These are phyloP conservation scores for Ganoderma sinense DNA, from an alignment of 1,284 basidiomycete genomes.

Conservation along the genomic window DNA sequence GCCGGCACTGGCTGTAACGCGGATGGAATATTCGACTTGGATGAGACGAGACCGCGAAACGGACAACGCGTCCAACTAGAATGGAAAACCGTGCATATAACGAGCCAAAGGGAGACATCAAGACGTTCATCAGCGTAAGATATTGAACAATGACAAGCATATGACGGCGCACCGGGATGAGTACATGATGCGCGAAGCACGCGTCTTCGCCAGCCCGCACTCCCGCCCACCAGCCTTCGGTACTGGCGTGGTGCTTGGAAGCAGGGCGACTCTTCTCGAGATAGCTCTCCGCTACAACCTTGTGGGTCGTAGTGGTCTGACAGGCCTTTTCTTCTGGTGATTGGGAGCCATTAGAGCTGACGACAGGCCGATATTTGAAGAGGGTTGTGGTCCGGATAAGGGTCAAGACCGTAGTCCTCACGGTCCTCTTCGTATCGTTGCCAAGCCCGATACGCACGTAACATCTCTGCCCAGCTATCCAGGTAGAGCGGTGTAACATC, in stretches of 20 bases:
- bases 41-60: conserved; percentile 79
- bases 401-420: conserved; percentile 74
- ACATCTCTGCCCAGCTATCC: conserved; percentile 89
- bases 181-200: conserved; percentile 69
- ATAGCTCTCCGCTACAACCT: conserved; percentile 69
- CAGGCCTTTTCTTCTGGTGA: conserved; percentile 59
- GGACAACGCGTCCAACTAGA: conserved; percentile 76
- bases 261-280: conserved; percentile 75
- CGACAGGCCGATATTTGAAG: conserved; percentile 63
- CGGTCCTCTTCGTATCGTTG: conserved; percentile 79
- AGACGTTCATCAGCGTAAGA: conserved; percentile 10
- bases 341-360: conserved; percentile 45
- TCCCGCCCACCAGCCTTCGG: conserved; percentile 90
- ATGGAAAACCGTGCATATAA: neutral
- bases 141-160: neutral
- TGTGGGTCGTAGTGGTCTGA: conserved; percentile 66
- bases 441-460: conserved; percentile 75
- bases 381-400: conserved; percentile 79
- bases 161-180: conserved; percentile 71
- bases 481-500: conserved; percentile 77
- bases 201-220: conserved; percentile 68
- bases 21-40: conserved; percentile 83
- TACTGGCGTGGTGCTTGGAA: conserved; percentile 75
- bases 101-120: neutral
- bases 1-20: conserved; percentile 73